Conservation (phyloP, 208 protist genomes). For the Porcisia hertigi region DNA sequence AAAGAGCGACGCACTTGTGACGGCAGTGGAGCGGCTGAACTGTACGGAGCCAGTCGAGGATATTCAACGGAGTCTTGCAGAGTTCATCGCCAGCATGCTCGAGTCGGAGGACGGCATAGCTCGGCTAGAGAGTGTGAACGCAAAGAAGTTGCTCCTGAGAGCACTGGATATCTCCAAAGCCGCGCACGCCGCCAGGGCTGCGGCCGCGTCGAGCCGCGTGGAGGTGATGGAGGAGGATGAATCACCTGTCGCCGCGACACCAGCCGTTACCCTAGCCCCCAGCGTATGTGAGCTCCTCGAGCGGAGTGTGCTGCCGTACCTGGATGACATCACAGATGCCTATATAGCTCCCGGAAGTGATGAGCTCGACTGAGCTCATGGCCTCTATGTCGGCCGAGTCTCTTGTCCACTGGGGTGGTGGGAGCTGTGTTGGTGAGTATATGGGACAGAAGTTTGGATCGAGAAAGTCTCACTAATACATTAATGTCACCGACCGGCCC, state of each 20-base stretch:
- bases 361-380: slow-evolving; percentile 48
- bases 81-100: slow-evolving; percentile 68
- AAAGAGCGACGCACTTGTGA: slow-evolving; percentile 43
- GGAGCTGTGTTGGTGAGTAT: too few species aligned
- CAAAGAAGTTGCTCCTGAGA: slow-evolving; percentile 53
- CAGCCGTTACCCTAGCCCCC: slow-evolving; percentile 16
- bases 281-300: slow-evolving; percentile 47
- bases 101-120: slow-evolving; percentile 69
- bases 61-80: slow-evolving; percentile 60
- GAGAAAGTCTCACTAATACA: neutral
- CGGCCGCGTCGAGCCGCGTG: slow-evolving; percentile 10
- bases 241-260: slow-evolving; percentile 3
- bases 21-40: slow-evolving; percentile 52
- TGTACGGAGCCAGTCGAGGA: slow-evolving; percentile 35
- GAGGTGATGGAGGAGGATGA: slow-evolving; percentile 39
- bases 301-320: slow-evolving; percentile 65
- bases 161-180: slow-evolving; percentile 36
- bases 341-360: slow-evolving; percentile 73
- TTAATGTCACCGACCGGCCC: neutral
- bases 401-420: neutral
- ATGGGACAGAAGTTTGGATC: neutral
- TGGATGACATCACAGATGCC: slow-evolving; percentile 83
- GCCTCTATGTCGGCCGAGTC: neutral
- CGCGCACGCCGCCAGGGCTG: slow-evolving; percentile 4
- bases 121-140: slow-evolving; percentile 75